phyloP scores from a whole-genome alignment of 2,329 filamentous ascomycete genomes.

The Ophiostoma triangulosporum region DNA sequence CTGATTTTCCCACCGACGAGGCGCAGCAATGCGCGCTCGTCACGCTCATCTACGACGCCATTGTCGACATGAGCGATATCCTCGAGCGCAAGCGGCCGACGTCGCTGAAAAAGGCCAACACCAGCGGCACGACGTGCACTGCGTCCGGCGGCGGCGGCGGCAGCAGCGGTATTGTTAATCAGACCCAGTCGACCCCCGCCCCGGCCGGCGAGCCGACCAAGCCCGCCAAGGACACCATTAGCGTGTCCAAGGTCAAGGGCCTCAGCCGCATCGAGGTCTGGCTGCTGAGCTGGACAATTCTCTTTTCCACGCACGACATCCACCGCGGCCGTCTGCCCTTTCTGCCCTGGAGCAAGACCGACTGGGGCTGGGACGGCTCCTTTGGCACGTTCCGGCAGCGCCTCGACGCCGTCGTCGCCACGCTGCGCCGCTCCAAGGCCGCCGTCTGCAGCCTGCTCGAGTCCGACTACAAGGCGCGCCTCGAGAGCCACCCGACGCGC shows the following conservation, averaged over 20 bases:
- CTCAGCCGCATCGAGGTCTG: conserved; percentile 13
- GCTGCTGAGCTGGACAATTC: conserved; percentile 14
- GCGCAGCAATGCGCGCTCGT: conserved; percentile 17
- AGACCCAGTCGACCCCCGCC: too few species aligned
- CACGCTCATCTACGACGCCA: conserved; percentile 19
- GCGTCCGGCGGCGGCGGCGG: neutral
- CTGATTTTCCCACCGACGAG: conserved; percentile 13
- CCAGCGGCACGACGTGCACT: neutral
- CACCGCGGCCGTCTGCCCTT: conserved; percentile 12
- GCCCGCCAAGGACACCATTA: conserved; percentile 11
- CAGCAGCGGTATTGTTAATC: neutral
- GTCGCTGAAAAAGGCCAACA: neutral
- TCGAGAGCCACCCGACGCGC: conserved; percentile 12
- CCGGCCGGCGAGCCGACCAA: too few species aligned
- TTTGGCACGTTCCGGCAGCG: conserved; percentile 11
- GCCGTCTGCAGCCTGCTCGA: conserved; percentile 14
- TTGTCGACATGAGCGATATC: conserved; percentile 12
- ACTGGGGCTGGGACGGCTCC: conserved; percentile 13
- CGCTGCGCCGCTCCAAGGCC: conserved; percentile 13
- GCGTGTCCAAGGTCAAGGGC: conserved; percentile 13
- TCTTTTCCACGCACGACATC: conserved; percentile 11
- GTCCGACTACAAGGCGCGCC: conserved; percentile 12
- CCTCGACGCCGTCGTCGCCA: conserved; percentile 10
- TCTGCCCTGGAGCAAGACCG: conserved; percentile 12
- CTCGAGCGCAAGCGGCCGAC: conserved; percentile 10